Evolutionary conservation across 352 stramenopile species (phyloP), one percentile per base, ranked within the genome.

Genomic region (Globisporangium polare): DNA sequence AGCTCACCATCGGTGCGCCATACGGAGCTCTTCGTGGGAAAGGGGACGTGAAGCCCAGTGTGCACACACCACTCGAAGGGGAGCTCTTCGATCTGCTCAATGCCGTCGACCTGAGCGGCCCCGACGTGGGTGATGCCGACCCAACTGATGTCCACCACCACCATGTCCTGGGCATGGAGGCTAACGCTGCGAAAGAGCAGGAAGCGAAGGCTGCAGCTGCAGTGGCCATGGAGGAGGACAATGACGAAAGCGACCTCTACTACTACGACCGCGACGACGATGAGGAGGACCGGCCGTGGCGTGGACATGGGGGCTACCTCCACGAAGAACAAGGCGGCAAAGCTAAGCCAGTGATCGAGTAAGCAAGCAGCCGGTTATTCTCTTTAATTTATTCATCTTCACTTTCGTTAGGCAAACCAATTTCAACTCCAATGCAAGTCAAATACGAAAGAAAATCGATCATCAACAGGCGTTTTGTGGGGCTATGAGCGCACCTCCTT

Each of bases 401-500:
- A 31, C 50, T 43, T 13, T n/a, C n/a, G 13, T 33, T 33, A 46
- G 37, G 15, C 18, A 46, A 22, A 46, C 41, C 37, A n/a, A 24
- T 20, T 53, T 53, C 47, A 41, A 26, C 20, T 53, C 46, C 10
- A 5, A 53, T 53, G 8, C n/a, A 42, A 42, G 4, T 7, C 37
- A 42, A 42, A 42, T 18, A 4, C 37, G 17, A 42, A 42, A 42
- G 10, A 42, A 53, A 53, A n/a, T 53, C 46, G 33, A 53, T 35
- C 26, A 20, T 53, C 46, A 35, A n/a, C n/a, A n/a, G n/a, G n/a
- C n/a, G n/a, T n/a, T n/a, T n/a, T 6, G 15, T n/a, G 13, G 43
- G 29, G 29, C 29, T 35, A 35, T 35, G 29, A 69, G 0, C 77
- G 68, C 39, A 87, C 77, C 68, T 87, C 77, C 37, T 87, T 76